These are phyloP conservation scores for Usnea hakonensis DNA, from an alignment of 495 filamentous ascomycete species.

Conservation along the genomic window DNA sequence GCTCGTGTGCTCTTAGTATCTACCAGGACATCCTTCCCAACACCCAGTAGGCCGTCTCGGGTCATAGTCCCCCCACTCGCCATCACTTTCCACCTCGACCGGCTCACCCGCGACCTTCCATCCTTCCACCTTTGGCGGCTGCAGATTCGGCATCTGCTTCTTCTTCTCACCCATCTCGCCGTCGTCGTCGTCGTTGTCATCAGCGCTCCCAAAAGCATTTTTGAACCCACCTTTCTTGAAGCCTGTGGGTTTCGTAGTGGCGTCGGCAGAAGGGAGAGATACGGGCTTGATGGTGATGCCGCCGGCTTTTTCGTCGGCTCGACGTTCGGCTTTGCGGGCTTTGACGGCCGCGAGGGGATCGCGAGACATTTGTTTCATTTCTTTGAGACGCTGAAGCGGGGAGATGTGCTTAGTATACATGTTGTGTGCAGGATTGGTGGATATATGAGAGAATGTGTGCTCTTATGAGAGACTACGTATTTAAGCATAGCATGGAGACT, in stretches of 20 bases:
- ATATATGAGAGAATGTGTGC: neutral
- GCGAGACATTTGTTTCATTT: slow-evolving; percentile 53
- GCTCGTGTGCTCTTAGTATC: neutral
- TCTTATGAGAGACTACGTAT: neutral
- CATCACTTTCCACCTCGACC: slow-evolving; percentile 28
- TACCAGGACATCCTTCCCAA: slow-evolving; percentile 34
- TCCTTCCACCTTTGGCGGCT: slow-evolving; percentile 47
- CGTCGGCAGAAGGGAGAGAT: slow-evolving; percentile 10
- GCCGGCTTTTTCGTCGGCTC: slow-evolving; percentile 51
- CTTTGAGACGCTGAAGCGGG: slow-evolving; percentile 49
- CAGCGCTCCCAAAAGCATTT: slow-evolving; percentile 49
- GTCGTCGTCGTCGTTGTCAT: slow-evolving; percentile 33
- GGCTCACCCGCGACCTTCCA: slow-evolving; percentile 39
- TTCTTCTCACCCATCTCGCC: slow-evolving; percentile 51
- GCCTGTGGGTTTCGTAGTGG: slow-evolving; percentile 27
- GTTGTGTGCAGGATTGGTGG: neutral
- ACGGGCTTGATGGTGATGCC: slow-evolving; percentile 28
- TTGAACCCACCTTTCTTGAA: slow-evolving; percentile 60
- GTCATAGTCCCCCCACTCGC: slow-evolving; percentile 40
- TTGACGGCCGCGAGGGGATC: slow-evolving; percentile 51
- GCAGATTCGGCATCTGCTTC: slow-evolving; percentile 33
- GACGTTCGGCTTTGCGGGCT: slow-evolving; percentile 62
- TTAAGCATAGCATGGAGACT: neutral
- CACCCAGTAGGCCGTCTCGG: slow-evolving; percentile 47
- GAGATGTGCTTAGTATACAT: neutral